phyloP scores from a whole-genome alignment of 441 rosid genomes.

The Brassica hybrid region DNA sequence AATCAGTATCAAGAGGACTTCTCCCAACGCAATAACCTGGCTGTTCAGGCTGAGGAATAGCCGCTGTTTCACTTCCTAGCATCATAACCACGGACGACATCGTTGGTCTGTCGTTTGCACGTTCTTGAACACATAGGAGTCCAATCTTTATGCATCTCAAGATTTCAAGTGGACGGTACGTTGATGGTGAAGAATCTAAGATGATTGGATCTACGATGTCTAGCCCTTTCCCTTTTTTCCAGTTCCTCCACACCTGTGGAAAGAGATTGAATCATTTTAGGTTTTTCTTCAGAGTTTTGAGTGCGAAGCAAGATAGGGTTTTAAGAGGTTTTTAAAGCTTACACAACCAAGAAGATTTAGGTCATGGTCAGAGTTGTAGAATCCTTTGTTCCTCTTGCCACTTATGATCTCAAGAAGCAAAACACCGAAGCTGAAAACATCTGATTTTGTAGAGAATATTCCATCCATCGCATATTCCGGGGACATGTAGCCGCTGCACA shows the following conservation, averaged over 20 bases:
- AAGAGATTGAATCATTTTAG: neutral
- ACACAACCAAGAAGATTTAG: conserved; percentile 70
- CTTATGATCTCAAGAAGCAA: conserved; percentile 68
- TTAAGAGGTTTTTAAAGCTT: conserved; percentile 37
- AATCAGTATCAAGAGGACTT: conserved; percentile 58
- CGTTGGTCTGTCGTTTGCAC: conserved; percentile 67
- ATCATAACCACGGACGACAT: conserved; percentile 68
- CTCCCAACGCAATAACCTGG: conserved; percentile 78
- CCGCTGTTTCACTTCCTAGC: conserved; percentile 67
- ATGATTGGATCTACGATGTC: conserved; percentile 53
- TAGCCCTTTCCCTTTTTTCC: conserved; percentile 64
- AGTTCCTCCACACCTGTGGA: conserved; percentile 68
- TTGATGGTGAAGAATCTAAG: conserved; percentile 39
- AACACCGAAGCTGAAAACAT: conserved; percentile 80
- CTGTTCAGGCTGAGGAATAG: conserved; percentile 62
- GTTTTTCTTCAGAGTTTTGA: neutral
- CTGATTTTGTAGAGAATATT: conserved; percentile 67
- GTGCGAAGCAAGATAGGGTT: neutral
- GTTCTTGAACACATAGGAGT: conserved; percentile 75
- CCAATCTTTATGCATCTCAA: conserved; percentile 81
- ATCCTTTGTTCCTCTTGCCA: conserved; percentile 76
- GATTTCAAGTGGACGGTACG: conserved; percentile 46
- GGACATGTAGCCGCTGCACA: conserved; percentile 76
- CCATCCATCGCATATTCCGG: conserved; percentile 89
- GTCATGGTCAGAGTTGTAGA: conserved; percentile 49